Evolutionary conservation across 73 alveolate genomes (phyloP).

Genomic region (Tetrahymena elliotti): DNA sequence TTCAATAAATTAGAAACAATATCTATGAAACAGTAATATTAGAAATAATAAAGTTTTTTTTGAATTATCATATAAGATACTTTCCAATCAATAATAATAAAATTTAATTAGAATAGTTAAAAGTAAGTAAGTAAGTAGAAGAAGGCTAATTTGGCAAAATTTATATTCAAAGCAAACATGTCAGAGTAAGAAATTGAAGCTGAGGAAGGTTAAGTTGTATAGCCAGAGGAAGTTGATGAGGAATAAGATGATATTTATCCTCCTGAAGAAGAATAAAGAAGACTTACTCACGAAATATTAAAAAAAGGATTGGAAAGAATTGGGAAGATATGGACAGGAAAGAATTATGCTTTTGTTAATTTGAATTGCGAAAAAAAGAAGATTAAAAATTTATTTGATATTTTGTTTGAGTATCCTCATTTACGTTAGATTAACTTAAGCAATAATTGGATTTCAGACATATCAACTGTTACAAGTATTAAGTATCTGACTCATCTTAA

Average conservation of each 20-base stretch:
- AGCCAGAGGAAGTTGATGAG: conserved; percentile 43
- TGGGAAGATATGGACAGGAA: conserved; percentile 30
- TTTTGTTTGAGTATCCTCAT: not conserved
- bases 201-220: conserved; percentile 17
- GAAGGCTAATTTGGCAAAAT: not conserved
- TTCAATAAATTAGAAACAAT: not conserved
- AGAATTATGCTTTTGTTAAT: conserved; percentile 17
- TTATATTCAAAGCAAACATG: not conserved
- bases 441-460: conserved; percentile 16
- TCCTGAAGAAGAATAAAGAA: conserved; percentile 8
- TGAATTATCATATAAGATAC: not conserved
- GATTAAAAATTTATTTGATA: conserved; percentile 5
- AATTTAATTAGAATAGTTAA: not conserved
- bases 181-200: conserved; percentile 6
- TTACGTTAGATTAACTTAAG: conserved; percentile 32
- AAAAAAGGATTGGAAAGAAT: conserved; percentile 20
- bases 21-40: not conserved
- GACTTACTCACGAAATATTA: not conserved
- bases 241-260: conserved; percentile 36
- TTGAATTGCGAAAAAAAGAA: conserved; percentile 32
- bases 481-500: conserved; percentile 27
- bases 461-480: not conserved
- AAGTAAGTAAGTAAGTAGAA: not conserved
- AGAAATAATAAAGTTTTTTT: not conserved
- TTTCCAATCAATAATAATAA: not conserved